Base-by-base conservation (phyloP, 352 stramenopile genomes). In the Phytopythium helicoides region DNA sequence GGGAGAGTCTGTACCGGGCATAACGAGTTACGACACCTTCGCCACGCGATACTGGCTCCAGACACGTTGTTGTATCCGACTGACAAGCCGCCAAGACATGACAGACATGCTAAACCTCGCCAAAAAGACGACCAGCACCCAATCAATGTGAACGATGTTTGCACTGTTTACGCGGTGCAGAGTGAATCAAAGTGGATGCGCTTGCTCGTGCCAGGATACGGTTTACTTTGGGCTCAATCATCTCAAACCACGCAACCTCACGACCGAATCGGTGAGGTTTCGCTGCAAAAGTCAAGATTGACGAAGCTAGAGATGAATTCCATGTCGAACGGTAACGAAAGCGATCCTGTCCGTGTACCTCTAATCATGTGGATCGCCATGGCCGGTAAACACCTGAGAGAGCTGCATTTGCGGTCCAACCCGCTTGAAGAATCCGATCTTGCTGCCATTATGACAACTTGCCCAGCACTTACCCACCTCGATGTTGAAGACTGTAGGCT, bases 401-500 rank as follows among this genome's bases (percentile, higher is more conserved):
- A 57, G 18, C 52, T 81, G 15, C 58, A 73, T 22, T 26, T 81
- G 16, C 42, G 65, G 3, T 45, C 31, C 11, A 85, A 81, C 41
- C 41, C 40, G 33, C 55, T 81, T 15, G 46, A 25, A 2, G 56
- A 53, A 6, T 25, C 28, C 7, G 47, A 58, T 1, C 44, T 86
- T 18, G 40, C 10, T 1, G 41, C 53, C 16, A 48, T 86, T 15
- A n/a, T 83, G 15, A 28, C 54, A 22, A 49, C 58, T 2, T 86
- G 75, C 22, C 72, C 70, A 21, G 15, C 57, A 15, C 49, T 86
- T 15, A 26, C 38, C 23, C 26, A 58, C 19, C 46, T 86, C n/a
- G 66, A 79, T 52, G 12, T 83, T 22, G 64, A 68, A 42, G 50
- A 42, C 3, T 86, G 74, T 51, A 60, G 69, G 47, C 46, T 86